Percentiles rank a stretch among this genome's conserved stretches.
phyloP scores from a whole-genome alignment of 1,284 basidiomycete species.

The Sparassis latifolia region DNA sequence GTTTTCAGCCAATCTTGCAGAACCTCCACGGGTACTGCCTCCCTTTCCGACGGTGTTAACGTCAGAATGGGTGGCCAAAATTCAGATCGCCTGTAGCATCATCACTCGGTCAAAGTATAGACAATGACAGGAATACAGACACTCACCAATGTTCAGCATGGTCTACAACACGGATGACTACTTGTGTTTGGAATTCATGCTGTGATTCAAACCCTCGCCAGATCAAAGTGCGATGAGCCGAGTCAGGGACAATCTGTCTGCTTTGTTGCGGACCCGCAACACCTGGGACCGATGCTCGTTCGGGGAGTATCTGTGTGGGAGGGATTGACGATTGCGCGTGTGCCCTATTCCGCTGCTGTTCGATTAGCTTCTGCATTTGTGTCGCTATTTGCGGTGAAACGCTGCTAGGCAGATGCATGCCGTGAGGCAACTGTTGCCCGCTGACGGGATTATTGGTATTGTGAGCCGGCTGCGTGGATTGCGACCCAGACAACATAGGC shows the following conservation, averaged over 20 bases:
- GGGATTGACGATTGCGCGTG: too few relatives aligned
- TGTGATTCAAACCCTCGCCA: not conserved
- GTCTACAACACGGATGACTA: conserved; percentile 21
- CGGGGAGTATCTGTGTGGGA: not conserved
- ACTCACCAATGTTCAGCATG: conserved; percentile 1
- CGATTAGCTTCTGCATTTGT: conserved; percentile 49
- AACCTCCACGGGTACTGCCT: conserved; percentile 31
- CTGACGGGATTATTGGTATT: too few relatives aligned
- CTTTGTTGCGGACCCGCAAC: not conserved
- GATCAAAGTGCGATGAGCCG: not conserved
- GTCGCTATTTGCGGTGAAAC: conserved; percentile 20
- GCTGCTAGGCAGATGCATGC: not conserved
- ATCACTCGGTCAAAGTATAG: conserved; percentile 2
- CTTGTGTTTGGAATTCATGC: too few relatives aligned
- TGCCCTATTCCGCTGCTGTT: conserved; percentile 31
- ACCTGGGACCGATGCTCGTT: not conserved
- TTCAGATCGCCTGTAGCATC: conserved; percentile 34
- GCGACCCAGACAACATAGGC: too few relatives aligned
- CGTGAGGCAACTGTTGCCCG: not conserved
- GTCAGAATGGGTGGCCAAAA: conserved; percentile 48
- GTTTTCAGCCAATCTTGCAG: conserved; percentile 46
- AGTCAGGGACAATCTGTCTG: not conserved
- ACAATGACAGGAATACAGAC: not conserved
- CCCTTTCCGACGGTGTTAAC: conserved; percentile 38
- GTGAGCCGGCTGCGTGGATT: too few relatives aligned